Evolutionary conservation across 495 filamentous ascomycete genomes (phyloP), one percentile per base, ranked within the genome.

Genomic region (Thermothielavioides terrestris): DNA sequence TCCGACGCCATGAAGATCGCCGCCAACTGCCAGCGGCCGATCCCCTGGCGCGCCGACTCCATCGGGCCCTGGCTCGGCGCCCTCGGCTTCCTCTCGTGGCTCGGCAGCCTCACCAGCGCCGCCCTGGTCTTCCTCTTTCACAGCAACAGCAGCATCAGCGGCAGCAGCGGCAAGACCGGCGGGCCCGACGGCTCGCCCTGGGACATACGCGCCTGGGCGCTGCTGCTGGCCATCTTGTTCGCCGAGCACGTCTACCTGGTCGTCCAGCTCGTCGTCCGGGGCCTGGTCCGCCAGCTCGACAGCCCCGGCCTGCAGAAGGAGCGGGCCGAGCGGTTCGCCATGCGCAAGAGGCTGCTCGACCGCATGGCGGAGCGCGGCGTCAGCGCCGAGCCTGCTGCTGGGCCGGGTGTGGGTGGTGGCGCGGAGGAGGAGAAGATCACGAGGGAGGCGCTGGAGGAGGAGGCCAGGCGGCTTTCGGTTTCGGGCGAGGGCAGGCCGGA

Each of bases 1-100:
- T 85, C 85, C 20, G 92, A 98, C 53, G 91, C 94, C 14, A 78
- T 90, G 67, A 98, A 98, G 61, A 98, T 98, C 54, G 89, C 89
- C 55, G 71, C 87, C 46, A 86, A 89, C 64, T 91, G 87, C 75
- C 84, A 88, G 56, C 78, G 92, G 9, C 94, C 92, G 1, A 86
- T 84, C 11, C 92, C 92, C 1, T 82, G 81, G 66, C 81, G 92
- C 12, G 83, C 87, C 2, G 94, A 97, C 64, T 89, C 85, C 3
- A 98, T 98, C 56, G 92, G 92, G 0, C 90, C 92, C 1, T 98
- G 92, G 92, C 76, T 98, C 10, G 83, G 89, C 48, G 82, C 83
- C 15, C 75, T 98, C 2, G 82, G 82, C 2, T 94, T 98, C 68
- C 67, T 97, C 3, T 81, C 89, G 10, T 98, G 92, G 92, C 73